phyloP scores from a whole-genome alignment of 2,329 filamentous ascomycete species.

The Stemphylium lycopersici region DNA sequence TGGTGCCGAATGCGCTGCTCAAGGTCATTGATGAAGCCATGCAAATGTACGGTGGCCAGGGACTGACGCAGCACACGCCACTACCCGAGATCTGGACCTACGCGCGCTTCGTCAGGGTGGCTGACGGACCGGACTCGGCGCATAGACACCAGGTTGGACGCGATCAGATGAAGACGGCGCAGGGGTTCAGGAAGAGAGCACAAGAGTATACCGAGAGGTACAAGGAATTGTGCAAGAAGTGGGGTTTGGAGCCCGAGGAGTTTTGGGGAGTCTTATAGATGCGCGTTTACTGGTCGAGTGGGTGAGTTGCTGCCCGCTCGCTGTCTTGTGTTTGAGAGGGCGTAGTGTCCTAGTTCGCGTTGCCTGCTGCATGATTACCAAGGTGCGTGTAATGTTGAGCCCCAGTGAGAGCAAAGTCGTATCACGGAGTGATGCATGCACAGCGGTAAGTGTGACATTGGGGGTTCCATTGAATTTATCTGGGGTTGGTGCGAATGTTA shows the following conservation, averaged over 20 bases:
- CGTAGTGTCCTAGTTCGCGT: too few species aligned
- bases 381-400: too few species aligned
- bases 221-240: conserved; percentile 45
- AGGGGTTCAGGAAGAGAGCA: conserved; percentile 42
- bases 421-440: too few species aligned
- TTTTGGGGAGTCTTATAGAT: conserved; percentile 41
- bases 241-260: conserved; percentile 38
- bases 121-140: conserved; percentile 52
- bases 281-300: too few species aligned
- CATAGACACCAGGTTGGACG: conserved; percentile 52
- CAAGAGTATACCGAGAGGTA: conserved; percentile 45
- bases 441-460: too few species aligned
- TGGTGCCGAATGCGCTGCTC: conserved; percentile 49
- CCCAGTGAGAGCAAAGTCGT: too few species aligned
- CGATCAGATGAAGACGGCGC: conserved; percentile 52
- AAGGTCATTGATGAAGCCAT: conserved; percentile 53
- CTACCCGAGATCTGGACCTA: conserved; percentile 54
- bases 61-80: conserved; percentile 51
- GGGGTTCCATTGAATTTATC: too few species aligned
- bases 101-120: conserved; percentile 51
- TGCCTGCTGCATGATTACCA: too few species aligned
- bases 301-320: too few species aligned
- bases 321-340: too few species aligned
- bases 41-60: conserved; percentile 53
- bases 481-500: too few species aligned